Base-by-base conservation (phyloP, 2,329 filamentous ascomycete species). In the Erysiphe neolycopersici region DNA sequence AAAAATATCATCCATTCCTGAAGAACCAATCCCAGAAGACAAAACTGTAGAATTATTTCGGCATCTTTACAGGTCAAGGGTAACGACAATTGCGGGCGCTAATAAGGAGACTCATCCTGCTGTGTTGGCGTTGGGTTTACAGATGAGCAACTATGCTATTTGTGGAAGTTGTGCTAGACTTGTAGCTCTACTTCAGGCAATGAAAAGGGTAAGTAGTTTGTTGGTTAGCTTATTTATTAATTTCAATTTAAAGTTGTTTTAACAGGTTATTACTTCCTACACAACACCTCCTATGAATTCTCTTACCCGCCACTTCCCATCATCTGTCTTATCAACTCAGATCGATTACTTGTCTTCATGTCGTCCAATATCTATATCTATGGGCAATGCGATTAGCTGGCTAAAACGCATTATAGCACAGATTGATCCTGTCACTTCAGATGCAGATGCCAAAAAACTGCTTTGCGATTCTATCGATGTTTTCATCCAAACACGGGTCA, bases 321-420 rank as follows among this genome's bases (percentile, higher is more conserved):
- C 81, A 11, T 83, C 95, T 60, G 76, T 83, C 49, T 73, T 98
- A 47, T 89, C 84, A 54, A 82, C 85, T 33, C 89, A 98, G 61
- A 94, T 98, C 55, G 84, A 91, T 50, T 94, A 91, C 56, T 70
- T 98, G 47, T 81, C 82, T 47, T 83, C 83, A 51, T 94, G 85
- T 56, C 76, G 89, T n/a, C 85, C 89, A 31, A 80, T 98, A 62
- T 91, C 82, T 51, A 89, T 93, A 60, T 83, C 82, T 48, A 93
- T 95, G 76, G 89, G 89, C 47, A 98, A 95, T 59, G 84, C 84
- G 32, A 92, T 98, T 56, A 74, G 89, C 44, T 87, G 84, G 68
- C 69, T 98, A 42, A 98, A 98, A 64, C 73, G 93, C 41, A 74
- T 83, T 54, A 87, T 98, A 56, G 79, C 82, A 53, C 83, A 83